Base-by-base conservation (phyloP, 768 basidiomycete species). In the Postia placenta region DNA sequence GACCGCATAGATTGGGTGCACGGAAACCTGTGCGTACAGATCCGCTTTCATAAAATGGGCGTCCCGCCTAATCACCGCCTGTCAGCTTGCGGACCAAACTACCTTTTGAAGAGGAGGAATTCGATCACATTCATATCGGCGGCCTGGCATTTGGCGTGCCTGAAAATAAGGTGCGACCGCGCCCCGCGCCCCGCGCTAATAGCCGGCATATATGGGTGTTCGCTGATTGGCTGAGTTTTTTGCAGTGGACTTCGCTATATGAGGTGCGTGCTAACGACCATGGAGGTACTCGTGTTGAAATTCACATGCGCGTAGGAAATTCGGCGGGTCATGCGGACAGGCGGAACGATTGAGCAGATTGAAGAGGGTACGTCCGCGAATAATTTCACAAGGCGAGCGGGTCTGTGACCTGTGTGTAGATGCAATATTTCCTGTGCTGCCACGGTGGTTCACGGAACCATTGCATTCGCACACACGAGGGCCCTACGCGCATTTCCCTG, bases 31-130 rank as follows among this genome's bases (percentile, higher is more conserved):
- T 88, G 62, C 60, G 77, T 61, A 20, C 19, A 24, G 46, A 42
- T 49, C 12, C 38, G 30, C 6, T 26, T 17, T 33, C 22, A 12
- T 37, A 14, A 24, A 44, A n/a, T 15, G 41, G 27, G 25, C 44
- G 11, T 38, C 38, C 19, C 17, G 46, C 45, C 24, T 38, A 19
- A 20, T 47, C 26, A 47, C 23, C 37, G 24, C 15, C 22, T 47
- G 19, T 15, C 53, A 89, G 87, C 63, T 65, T 90, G 56, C 85
- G 86, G 41, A 86, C 79, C 11, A 84, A 74, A 56, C 70, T 90
- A 17, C 87, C 87, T 0, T 90, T 88, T 59, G 85, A 88, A 14
- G 87, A 89, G 47, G 85, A 89, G 51, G 80, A 85, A 56, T 90
- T 90, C 52, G 87, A 90, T 63, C 79, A 85, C 62, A 79, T 90